Percentiles rank a stretch among this genome's conserved stretches.
Conservation (phyloP, 768 basidiomycete genomes). For the Mrakia blollopis region DNA sequence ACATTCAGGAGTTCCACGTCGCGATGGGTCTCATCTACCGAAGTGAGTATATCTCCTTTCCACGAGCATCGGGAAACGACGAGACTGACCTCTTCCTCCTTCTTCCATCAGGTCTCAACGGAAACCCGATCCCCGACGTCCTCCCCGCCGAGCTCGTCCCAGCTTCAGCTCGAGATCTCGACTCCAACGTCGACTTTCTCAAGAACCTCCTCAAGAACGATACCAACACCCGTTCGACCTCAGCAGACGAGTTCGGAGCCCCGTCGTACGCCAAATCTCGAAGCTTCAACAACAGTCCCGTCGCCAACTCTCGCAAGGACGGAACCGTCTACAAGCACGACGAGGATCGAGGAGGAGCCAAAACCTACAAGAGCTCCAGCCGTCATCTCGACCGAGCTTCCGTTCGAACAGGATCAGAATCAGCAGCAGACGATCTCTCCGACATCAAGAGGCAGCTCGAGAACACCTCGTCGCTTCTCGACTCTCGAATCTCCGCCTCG, state of each 20-base stretch:
- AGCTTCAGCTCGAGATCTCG: slow-evolving; percentile 83
- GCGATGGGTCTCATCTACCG: slow-evolving; percentile 98
- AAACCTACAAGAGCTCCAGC: slow-evolving; percentile 64
- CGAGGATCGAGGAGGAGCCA: slow-evolving; percentile 55
- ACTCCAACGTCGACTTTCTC: slow-evolving; percentile 80
- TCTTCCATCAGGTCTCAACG: slow-evolving; percentile 66
- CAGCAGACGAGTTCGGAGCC: slow-evolving; percentile 25
- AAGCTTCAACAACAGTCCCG: slow-evolving; percentile 25
- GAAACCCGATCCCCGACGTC: slow-evolving; percentile 78
- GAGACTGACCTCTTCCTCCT: slow-evolving; percentile 12
- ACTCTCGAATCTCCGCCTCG: slow-evolving; percentile 63
- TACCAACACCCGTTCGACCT: slow-evolving; percentile 54
- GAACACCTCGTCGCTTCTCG: slow-evolving; percentile 73
- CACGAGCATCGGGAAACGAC: not conserved
- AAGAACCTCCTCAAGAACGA: slow-evolving; percentile 84
- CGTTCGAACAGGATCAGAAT: slow-evolving; percentile 66
- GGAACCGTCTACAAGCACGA: slow-evolving; percentile 87
- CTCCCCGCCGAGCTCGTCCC: slow-evolving; percentile 87
- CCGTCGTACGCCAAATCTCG: slow-evolving; percentile 28
- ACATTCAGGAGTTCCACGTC: slow-evolving; percentile 92
- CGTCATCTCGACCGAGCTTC: slow-evolving; percentile 81
- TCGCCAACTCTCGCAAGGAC: slow-evolving; percentile 55
- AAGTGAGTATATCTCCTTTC: slow-evolving; percentile 54
- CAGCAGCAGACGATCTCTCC: slow-evolving; percentile 62
- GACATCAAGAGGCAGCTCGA: slow-evolving; percentile 80